Base-by-base conservation (phyloP, 73 alveolate genomes). In the Breviolum minutum region DNA sequence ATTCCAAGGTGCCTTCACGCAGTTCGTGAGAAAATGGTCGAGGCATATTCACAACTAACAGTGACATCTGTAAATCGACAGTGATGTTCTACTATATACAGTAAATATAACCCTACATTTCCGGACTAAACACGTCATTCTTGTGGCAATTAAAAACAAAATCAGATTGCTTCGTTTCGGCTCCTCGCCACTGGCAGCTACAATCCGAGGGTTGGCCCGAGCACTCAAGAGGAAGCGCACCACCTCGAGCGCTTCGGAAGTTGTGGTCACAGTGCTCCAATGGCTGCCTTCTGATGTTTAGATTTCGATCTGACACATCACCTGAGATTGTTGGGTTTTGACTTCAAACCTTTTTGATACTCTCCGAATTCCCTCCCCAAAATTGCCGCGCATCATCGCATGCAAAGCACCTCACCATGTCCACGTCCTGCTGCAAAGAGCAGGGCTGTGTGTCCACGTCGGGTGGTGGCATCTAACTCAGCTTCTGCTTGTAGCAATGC, bases 351-450 rank as follows among this genome's bases (percentile, higher is more conserved):
- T 40, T 40, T 40, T 40, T 40, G 54, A 40, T 40, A 40, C 54
- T 40, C 54, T 40, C 77, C 6, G 24, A 68, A 14, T 68, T 68
- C 17, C 17, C 77, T 6, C 77, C 77, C 77, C 77, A 14, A 14
- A 68, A 68, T 2, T 14, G 77, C 8, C 77, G n/a, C 77, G 2
- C 77, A 14, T 17, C 77, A 68, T 68, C 54, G 54, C 54, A 40
- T 40, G 54, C 54, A 3, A 40, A 12, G 81, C 68, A 63, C 94
- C 94, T 85, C 94, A 5, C 63, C 62, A 62, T 85, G 94, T 14
- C 94, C 94, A 8, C 94, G 60, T 2, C 94, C 94, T 8, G 94
- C 94, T 7, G 94, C 94, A n/a, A 85, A 85, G 79, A 85, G 94
- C 63, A 85, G 94, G 30, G 94, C 74, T 6, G 79, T 85, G 94